Evolutionary conservation across 1,284 basidiomycete species (phyloP), one percentile per base, ranked within the genome.

Genomic region (Heterobasidion parviporum): DNA sequence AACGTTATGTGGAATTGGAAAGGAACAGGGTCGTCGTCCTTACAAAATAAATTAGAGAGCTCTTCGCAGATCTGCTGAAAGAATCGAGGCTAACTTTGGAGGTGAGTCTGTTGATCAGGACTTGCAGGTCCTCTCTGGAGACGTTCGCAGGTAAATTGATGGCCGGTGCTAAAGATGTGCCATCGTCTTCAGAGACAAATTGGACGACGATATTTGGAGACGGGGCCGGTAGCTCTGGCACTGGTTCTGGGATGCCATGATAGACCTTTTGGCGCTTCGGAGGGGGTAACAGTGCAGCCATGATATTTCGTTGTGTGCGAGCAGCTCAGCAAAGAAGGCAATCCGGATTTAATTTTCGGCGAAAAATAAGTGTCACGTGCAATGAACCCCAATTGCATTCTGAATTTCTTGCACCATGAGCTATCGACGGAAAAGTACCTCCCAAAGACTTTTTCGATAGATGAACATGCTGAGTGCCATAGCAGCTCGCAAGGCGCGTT

Each of bases 141-240:
- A 94, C 81, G 71, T 94, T 89, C 32, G 93, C 91, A 9, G 93
- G 93, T 50, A 97, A 72, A 68, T 84, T 93, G 63, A 97, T 84
- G 1, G 91, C 85, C 52, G 94, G 92, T 32, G 93, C 93, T 20
- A 97, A 76, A 12, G 83, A 74, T 58, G 77, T 73, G 0, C 88
- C 91, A 70, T 92, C 89, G 57, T 94, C 87, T 60, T 94, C 90
- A 15, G 88, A 88, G 44, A 93, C 86, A 68, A 97, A 96, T 68
- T 96, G 92, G 18, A 96, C 92, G 15, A 96, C 81, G 58, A 97
- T 73, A 59, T 86, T 87, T 1, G 81, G 79, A 2, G 80, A 78
- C 6, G 83, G 79, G 56, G 76, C 72, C n/a, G 72, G 71, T 3
- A 73, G 68, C 59, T 82, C 81, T 57, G 79, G 78, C 47, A 75